Evolutionary conservation across 352 stramenopile species (phyloP).

Genomic region (Phytophthora constricta): DNA sequence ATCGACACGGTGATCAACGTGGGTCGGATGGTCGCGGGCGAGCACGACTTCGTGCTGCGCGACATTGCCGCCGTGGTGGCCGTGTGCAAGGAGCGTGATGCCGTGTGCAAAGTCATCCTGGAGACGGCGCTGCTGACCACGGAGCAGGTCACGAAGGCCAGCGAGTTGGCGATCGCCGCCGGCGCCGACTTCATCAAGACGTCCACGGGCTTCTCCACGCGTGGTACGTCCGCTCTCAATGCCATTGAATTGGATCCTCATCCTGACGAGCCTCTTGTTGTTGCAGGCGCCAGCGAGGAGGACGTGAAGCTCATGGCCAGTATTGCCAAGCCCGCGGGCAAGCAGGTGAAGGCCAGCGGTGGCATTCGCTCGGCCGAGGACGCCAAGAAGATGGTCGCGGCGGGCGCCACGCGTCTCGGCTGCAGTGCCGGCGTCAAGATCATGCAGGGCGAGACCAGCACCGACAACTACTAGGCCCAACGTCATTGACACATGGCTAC

Average conservation of each 20-base stretch:
- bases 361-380: constrained; percentile 76
- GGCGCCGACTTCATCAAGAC: constrained; percentile 91
- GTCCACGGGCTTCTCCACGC: constrained; percentile 85
- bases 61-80: constrained; percentile 75
- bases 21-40: constrained; percentile 59
- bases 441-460: constrained; percentile 46
- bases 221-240: constrained; percentile 37
- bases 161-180: constrained; percentile 66
- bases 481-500: constrained; percentile 15
- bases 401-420: constrained; percentile 74
- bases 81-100: constrained; percentile 67
- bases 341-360: constrained; percentile 85
- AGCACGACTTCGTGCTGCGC: constrained; percentile 78
- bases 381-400: constrained; percentile 71
- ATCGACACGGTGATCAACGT: constrained; percentile 92
- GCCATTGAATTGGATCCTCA: neutral
- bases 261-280: neutral
- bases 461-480: constrained; percentile 25
- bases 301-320: constrained; percentile 79
- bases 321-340: constrained; percentile 61
- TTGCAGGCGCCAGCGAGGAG: constrained; percentile 70
- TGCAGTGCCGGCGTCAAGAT: constrained; percentile 78
- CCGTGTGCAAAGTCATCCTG: constrained; percentile 84
- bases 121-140: constrained; percentile 80
- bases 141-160: constrained; percentile 75